Percentiles rank a stretch among this genome's conserved stretches.
Evolutionary conservation across 1,284 basidiomycete genomes (phyloP).

Genomic region (Boletus smithii): DNA sequence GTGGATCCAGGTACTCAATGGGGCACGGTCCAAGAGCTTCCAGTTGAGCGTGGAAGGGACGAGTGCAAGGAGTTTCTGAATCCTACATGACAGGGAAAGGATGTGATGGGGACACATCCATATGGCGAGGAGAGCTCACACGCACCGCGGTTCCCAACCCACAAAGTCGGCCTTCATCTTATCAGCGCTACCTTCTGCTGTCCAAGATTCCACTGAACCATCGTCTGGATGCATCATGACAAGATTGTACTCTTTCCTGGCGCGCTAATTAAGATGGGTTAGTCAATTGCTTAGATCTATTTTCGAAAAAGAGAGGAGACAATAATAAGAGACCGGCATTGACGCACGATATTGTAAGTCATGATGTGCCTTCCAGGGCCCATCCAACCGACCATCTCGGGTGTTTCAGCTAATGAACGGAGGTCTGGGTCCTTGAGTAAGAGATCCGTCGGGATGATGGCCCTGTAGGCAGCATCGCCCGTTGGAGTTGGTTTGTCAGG

Average conservation of each 20-base stretch:
- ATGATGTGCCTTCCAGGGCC: constrained; percentile 39
- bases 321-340: neutral
- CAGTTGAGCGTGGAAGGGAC: constrained; percentile 49
- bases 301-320: neutral
- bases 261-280: constrained; percentile 35
- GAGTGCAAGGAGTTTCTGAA: constrained; percentile 47
- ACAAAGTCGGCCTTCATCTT: constrained; percentile 45
- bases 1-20: constrained; percentile 50
- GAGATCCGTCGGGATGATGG: constrained; percentile 33
- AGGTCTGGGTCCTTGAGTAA: constrained; percentile 37
- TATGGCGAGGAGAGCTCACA: constrained; percentile 2
- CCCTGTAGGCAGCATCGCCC: constrained; percentile 41
- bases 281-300: neutral
- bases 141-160: constrained; percentile 48
- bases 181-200: constrained; percentile 37
- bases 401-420: constrained; percentile 32
- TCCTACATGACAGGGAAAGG: constrained; percentile 30
- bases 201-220: constrained; percentile 42
- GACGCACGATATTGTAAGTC: constrained; percentile 35
- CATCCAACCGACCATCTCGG: constrained; percentile 43
- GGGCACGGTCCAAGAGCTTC: constrained; percentile 48
- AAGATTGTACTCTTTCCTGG: constrained; percentile 47
- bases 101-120: constrained; percentile 6
- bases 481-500: constrained; percentile 38
- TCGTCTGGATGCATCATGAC: constrained; percentile 46